Evolutionary conservation across 192 early-diverging fungal species (phyloP).

Genomic region (Diversispora epigaea): DNA sequence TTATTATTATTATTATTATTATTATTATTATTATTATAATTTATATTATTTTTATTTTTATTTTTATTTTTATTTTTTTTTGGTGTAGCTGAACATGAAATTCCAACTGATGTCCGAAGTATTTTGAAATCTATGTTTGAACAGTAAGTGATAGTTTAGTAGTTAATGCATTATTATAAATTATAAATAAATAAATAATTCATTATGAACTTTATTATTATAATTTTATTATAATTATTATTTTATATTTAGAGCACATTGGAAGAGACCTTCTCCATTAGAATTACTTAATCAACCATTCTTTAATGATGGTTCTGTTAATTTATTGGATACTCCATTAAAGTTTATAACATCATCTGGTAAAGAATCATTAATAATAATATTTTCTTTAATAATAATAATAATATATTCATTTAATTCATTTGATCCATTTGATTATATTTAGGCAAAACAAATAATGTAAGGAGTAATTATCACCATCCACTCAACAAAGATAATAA

Average conservation of each 20-base stretch:
- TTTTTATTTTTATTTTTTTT: conserved; percentile 4
- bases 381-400: background rate
- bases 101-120: conserved; percentile 50
- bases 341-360: conserved; percentile 8
- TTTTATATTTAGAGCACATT: conserved; percentile 50
- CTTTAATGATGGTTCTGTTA: conserved; percentile 49
- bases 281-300: conserved; percentile 73
- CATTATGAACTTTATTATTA: too few relatives aligned
- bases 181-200: too few relatives aligned
- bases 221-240: background rate
- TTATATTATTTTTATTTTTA: background rate
- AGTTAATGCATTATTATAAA: too few relatives aligned
- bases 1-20: too few relatives aligned
- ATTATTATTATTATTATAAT: too few relatives aligned
- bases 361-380: background rate
- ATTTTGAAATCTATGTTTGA: conserved; percentile 64
- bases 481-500: conserved; percentile 25
- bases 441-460: too few relatives aligned
- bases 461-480: too few relatives aligned
- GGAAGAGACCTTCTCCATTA: conserved; percentile 69
- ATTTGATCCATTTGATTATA: too few relatives aligned
- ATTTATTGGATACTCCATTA: background rate
- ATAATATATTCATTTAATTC: too few relatives aligned
- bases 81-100: conserved; percentile 37
- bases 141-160: background rate